Base-by-base conservation (phyloP, 1,284 basidiomycete genomes). In the Ceratorhiza oryzae-sativae region DNA sequence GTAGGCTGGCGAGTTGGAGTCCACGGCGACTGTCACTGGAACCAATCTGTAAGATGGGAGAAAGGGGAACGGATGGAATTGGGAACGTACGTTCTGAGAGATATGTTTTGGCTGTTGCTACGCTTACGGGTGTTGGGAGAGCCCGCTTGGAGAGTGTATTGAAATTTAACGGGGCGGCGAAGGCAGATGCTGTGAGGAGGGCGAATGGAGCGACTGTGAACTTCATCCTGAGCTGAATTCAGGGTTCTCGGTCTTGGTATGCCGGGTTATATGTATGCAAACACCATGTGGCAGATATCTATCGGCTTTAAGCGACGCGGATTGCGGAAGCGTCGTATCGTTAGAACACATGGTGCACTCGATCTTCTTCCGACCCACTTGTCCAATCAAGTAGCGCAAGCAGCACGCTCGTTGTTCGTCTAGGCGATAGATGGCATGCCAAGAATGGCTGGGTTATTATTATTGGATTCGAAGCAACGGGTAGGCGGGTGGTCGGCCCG, bases 1-100 rank as follows among this genome's bases (percentile, higher is more conserved):
- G 76, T 73, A 73, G 20, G 72, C 72, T 18, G 72, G 85, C 2
- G 77, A 77, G 76, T 86, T 86, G 53, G 82, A 83, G 41, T 84
- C 83, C 0, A 75, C 80, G 2, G 80, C 83, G 9, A 86, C 84
- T 2, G 80, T 83, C 72, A 86, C 53, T 58, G 32, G 13, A 15
- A 30, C n/a, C n/a, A 46, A 42, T 56, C 12, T 27, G 5, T 39
- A 18, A 10, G 23, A 2, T n/a, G 15, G 10, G 41, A 1, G 12
- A 23, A 27, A 15, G 8, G 8, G 27, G 20, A 12, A 18, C 13
- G 12, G 18, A 30, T 25, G 23, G 27, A 27, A 10, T 12, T 4
- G 27, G 2, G 9, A 9, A 25, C 56, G 12, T 36, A 59, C 55
- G 83, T 84, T 79, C 75, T 56, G 80, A 76, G 32, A 84, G 78